Conservation (phyloP, 805 yeast species). For the Candida endomychidarum region DNA sequence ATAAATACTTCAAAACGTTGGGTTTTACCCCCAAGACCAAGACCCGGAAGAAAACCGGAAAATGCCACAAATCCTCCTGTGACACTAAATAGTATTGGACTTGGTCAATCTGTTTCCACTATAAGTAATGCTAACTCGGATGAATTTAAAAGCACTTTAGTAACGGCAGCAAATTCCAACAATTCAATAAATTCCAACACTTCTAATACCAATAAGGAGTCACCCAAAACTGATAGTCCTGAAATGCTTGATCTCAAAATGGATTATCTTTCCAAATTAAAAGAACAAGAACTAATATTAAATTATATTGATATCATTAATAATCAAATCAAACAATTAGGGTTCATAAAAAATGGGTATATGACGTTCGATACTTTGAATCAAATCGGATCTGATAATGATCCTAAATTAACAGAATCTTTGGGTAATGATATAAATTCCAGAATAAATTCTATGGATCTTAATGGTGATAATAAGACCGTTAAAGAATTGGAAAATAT, state of each 20-base stretch:
- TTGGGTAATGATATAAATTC: constrained; percentile 6
- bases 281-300: constrained; percentile 43
- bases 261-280: constrained; percentile 35
- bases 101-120: neutral
- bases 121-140: neutral
- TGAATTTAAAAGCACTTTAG: neutral
- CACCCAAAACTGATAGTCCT: constrained; percentile 6
- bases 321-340: constrained; percentile 43
- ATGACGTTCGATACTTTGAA: constrained; percentile 43
- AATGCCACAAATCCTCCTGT: constrained; percentile 4
- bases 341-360: constrained; percentile 44
- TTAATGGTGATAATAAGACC: neutral
- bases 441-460: constrained; percentile 3
- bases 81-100: neutral
- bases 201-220: neutral
- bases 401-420: neutral
- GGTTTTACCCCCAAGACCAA: constrained; percentile 62
- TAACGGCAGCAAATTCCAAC: neutral
- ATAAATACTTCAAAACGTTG: constrained; percentile 41
- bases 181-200: neutral
- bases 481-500: constrained; percentile 30
- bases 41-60: constrained; percentile 47
- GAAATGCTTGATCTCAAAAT: constrained; percentile 28
- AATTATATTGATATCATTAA: constrained; percentile 43
- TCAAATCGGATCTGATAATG: constrained; percentile 13